Base-by-base conservation (phyloP, 768 basidiomycete genomes). In the Russula emetica region DNA sequence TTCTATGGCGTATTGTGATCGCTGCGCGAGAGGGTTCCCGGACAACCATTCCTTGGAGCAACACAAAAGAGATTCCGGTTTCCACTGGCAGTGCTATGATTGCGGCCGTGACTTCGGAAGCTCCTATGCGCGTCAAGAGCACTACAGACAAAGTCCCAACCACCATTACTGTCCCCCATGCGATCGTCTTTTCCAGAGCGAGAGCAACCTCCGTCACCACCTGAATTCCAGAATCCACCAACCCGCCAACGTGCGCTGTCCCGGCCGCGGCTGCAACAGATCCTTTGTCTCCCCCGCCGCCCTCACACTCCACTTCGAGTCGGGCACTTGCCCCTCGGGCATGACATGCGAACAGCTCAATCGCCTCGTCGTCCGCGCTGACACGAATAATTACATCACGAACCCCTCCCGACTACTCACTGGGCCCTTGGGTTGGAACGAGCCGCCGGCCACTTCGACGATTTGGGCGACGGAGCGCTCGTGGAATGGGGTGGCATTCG, bases 231-330 rank as follows among this genome's bases (percentile, higher is more conserved):
- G 80, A 34, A 49, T 73, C 11, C 87, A 88, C 70, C 71, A 72
- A 9, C 72, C 78, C 3, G 76, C 72, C 61, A 71, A 71, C 62
- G 64, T 72, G 74, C 44, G 73, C 65, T 74, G 80, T 70, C 73
- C 75, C 0, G 75, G 78, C 61, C 62, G 22, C 5, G 76, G 78
- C 40, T 90, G 88, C 69, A 72, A 62, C 1, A 66, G 66, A 24
- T 67, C 60, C 1, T 89, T 88, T 72, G 71, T 84, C 57, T 82
- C 80, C 22, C 74, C 68, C 49, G 79, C 30, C 8, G 82, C 85
- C 11, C 76, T 90, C 52, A 69, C 83, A 36, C 78, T 82, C 34
- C 88, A 90, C 71, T 78, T 87, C 70, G 88, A 90, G 69, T 74
- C 78, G 13, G 87, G 86, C 1, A 65, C 70, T 5, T 88, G 88